Evolutionary conservation across 2,329 filamentous ascomycete genomes (phyloP).

Genomic region (Colletotrichum magnum): DNA sequence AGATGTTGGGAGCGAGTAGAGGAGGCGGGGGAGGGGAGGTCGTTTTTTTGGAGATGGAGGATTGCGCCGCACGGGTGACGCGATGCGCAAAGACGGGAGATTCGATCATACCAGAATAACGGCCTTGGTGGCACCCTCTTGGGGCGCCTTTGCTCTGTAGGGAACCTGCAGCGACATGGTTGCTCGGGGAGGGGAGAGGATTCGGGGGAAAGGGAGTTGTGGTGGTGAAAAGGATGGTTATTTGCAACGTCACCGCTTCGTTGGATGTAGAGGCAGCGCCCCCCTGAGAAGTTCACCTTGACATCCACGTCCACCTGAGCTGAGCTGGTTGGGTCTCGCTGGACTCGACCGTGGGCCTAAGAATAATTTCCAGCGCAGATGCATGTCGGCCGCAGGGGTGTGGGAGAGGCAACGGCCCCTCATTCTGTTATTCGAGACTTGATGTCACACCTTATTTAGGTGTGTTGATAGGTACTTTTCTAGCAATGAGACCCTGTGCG

Average conservation of each 20-base stretch:
- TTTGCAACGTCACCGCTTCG: conserved; percentile 41
- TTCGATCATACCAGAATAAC: conserved; percentile 82
- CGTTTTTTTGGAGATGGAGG: conserved; percentile 21
- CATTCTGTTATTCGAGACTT: not conserved
- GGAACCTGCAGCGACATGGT: conserved; percentile 72
- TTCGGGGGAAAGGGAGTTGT: conserved; percentile 32
- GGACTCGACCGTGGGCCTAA: not conserved
- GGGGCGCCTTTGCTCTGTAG: conserved; percentile 63
- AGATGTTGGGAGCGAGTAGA: conserved; percentile 16
- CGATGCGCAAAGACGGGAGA: conserved; percentile 27
- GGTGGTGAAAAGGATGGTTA: conserved; percentile 18
- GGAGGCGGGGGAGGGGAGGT: conserved; percentile 40
- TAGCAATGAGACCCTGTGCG: conserved; percentile 19
- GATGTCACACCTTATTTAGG: not conserved
- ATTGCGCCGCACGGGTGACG: conserved; percentile 36
- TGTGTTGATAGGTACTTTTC: not conserved
- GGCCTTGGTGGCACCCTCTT: conserved; percentile 82
- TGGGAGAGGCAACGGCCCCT: not conserved
- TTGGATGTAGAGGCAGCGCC: conserved; percentile 14
- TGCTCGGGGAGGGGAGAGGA: conserved; percentile 1
- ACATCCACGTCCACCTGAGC: conserved; percentile 15
- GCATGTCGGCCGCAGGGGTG: conserved; percentile 23
- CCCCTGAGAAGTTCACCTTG: conserved; percentile 36
- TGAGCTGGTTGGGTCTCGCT: not conserved
- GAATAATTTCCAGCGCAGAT: conserved; percentile 29